phyloP scores from a whole-genome alignment of 306 rosid species.

The Vigna hirtella region DNA sequence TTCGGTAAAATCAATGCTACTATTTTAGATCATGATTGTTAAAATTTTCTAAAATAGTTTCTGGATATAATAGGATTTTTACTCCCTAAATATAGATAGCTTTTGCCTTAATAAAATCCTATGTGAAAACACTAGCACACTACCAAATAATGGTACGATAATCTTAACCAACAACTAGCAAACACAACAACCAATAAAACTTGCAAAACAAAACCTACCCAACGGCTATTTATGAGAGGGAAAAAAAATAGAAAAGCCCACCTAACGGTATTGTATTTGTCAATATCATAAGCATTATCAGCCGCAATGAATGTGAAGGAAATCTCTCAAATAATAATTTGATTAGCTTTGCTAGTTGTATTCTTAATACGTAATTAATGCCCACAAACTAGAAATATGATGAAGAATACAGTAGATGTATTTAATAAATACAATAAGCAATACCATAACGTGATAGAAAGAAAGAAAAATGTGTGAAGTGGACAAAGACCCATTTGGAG shows the following conservation, averaged over 20 bases:
- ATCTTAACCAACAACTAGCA: background rate
- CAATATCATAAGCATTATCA: background rate
- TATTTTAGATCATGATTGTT: background rate
- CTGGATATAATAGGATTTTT: background rate
- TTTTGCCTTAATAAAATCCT: background rate
- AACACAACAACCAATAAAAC: background rate
- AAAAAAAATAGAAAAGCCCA: background rate
- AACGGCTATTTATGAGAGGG: background rate
- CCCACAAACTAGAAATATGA: slow-evolving; percentile 9
- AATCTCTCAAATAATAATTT: background rate
- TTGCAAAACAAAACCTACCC: slow-evolving; percentile 25
- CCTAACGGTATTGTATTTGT: slow-evolving; percentile 12
- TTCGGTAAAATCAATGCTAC: slow-evolving; percentile 7
- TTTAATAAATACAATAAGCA: no score
- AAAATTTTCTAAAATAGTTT: slow-evolving; percentile 1
- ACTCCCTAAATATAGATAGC: background rate
- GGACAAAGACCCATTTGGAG: background rate
- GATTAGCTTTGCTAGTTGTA: background rate
- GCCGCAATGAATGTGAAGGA: background rate
- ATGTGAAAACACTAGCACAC: slow-evolving; percentile 21
- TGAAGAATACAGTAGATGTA: background rate
- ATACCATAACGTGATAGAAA: no score
- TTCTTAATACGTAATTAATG: slow-evolving; percentile 4
- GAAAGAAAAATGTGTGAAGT: background rate
- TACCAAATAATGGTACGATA: slow-evolving; percentile 6